These are phyloP conservation scores for Penicillium dipodomyicola DNA, from an alignment of 495 filamentous ascomycete species.

Conservation along the genomic window DNA sequence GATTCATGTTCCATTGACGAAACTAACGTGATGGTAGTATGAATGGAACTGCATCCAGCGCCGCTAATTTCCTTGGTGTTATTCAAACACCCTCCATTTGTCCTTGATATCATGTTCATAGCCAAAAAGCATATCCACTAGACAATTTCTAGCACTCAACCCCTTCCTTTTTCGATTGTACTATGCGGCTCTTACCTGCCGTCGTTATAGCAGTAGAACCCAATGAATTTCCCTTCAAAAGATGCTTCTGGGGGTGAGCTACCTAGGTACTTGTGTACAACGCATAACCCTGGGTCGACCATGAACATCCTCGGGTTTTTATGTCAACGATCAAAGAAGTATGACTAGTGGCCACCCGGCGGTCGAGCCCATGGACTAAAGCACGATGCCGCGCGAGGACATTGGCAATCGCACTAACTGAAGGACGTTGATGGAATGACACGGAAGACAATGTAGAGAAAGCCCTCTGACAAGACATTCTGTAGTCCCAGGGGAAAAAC, in stretches of 20 bases:
- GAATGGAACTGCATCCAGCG: slow-evolving; percentile 86
- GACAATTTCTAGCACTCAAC: background rate
- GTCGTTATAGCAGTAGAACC: background rate
- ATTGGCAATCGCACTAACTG: background rate
- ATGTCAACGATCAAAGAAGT: background rate
- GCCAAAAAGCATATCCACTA: background rate
- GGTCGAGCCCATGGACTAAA: background rate
- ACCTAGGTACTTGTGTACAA: background rate
- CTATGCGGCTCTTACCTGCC: background rate
- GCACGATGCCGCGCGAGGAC: background rate
- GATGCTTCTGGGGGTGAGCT: background rate
- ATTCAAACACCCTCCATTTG: background rate
- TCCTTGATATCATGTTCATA: background rate
- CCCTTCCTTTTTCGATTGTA: background rate
- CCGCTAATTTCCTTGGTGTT: slow-evolving; percentile 23
- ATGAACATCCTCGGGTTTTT: background rate
- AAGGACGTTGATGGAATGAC: background rate
- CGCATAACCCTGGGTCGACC: background rate
- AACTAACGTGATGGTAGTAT: slow-evolving; percentile 55
- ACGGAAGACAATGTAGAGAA: background rate
- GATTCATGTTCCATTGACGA: background rate
- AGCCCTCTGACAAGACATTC: background rate
- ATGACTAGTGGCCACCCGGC: background rate
- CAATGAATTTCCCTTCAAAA: background rate
- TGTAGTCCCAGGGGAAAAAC: background rate